Percentiles rank a stretch among this genome's conserved stretches.
These are phyloP conservation scores for Psidium guajava DNA, from an alignment of 345 rosid species.

Conservation along the genomic window DNA sequence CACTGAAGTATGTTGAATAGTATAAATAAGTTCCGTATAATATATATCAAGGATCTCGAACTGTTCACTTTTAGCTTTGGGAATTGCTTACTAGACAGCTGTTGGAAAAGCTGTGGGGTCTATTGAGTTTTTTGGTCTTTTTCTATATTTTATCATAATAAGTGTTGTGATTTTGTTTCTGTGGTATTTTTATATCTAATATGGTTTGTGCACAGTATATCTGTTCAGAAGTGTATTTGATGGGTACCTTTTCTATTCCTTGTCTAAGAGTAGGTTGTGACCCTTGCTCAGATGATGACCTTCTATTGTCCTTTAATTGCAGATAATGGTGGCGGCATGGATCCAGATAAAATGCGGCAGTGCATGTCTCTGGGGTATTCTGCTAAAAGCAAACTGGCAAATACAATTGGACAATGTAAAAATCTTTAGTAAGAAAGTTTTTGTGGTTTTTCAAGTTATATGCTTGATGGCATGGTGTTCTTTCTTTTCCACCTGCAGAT, in stretches of 20 bases:
- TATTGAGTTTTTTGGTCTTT: neutral
- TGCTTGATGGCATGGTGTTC: neutral
- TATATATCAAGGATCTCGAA: neutral
- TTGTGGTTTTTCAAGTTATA: neutral
- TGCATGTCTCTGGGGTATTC: conserved; percentile 95
- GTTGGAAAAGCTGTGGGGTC: neutral
- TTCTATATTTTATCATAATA: neutral
- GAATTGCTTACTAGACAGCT: neutral
- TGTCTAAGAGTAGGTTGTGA: neutral
- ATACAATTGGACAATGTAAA: conserved; percentile 87
- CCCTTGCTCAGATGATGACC: neutral
- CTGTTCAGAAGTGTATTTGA: neutral
- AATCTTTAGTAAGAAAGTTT: neutral
- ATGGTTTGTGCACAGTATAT: neutral
- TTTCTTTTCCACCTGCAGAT: conserved; percentile 28
- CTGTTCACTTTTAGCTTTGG: neutral
- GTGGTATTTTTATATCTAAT: neutral
- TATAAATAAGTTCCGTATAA: neutral
- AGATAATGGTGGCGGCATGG: conserved; percentile 98
- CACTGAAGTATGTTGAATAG: neutral
- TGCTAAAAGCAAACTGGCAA: conserved; percentile 71
- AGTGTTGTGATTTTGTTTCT: neutral
- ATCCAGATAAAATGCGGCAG: conserved; percentile 72
- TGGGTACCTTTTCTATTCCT: neutral
- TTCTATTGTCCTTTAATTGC: conserved; percentile 8